Evolutionary conservation across 2,329 filamentous ascomycete genomes (phyloP).

Genomic region (Amauroascus niger): DNA sequence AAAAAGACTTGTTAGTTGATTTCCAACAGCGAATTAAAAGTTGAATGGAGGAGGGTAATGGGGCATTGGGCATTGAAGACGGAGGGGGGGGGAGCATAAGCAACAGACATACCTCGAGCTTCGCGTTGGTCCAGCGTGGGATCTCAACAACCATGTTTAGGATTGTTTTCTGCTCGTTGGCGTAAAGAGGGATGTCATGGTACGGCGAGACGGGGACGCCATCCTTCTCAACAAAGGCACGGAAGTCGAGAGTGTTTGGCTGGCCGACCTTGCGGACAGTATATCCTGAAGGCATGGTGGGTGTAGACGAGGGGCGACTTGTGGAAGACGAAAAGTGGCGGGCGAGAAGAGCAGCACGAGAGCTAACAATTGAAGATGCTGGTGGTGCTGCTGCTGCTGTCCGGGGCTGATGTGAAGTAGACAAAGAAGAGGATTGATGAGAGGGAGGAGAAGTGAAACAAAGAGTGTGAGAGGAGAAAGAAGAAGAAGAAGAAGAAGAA

Average conservation of each 20-base stretch:
- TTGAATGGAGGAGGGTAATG: too few species aligned
- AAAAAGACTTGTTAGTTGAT: not conserved
- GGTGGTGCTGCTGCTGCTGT: too few species aligned
- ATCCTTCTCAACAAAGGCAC: constrained; percentile 97
- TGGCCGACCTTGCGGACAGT: constrained; percentile 76
- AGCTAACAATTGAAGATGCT: constrained; percentile 21
- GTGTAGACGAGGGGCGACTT: constrained; percentile 21
- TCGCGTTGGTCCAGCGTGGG: constrained; percentile 98
- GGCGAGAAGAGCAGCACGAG: constrained; percentile 38
- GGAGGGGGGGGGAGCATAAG: too few species aligned
- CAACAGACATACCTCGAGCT: constrained; percentile 73
- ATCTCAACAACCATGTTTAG: constrained; percentile 99
- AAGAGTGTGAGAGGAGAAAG: constrained; percentile 19
- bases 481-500: constrained; percentile 22
- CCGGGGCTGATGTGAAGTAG: not conserved
- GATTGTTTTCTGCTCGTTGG: constrained; percentile 89
- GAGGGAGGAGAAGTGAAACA: constrained; percentile 22
- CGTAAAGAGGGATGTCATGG: constrained; percentile 97
- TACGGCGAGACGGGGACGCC: constrained; percentile 87
- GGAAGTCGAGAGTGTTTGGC: constrained; percentile 90
- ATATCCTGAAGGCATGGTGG: constrained; percentile 45
- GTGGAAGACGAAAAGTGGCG: constrained; percentile 40
- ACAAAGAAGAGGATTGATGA: constrained; percentile 15
- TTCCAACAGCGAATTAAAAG: too few species aligned
- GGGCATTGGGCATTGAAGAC: not conserved